Conservation (phyloP, 176 grass and related monocot genomes). For the Aegilops umbellulata region DNA sequence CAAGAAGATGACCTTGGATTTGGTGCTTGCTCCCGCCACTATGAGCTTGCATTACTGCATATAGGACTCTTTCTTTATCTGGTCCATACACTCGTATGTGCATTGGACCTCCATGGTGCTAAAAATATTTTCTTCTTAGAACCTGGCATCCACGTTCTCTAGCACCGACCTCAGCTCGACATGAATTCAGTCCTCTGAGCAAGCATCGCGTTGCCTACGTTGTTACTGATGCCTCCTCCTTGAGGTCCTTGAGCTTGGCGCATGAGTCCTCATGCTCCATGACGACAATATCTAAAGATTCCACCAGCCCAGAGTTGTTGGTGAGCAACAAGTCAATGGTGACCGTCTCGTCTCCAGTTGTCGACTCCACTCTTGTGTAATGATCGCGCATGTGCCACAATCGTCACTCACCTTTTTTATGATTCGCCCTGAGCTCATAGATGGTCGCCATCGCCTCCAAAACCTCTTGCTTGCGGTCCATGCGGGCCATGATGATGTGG, state of each 20-base stretch:
- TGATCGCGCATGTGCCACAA: constrained; percentile 41
- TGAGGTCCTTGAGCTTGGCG: constrained; percentile 45
- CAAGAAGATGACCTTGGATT: constrained; percentile 58
- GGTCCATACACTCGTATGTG: background rate
- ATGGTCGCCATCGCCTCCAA: constrained; percentile 45
- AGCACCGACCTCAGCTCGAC: constrained; percentile 40
- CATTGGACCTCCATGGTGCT: constrained; percentile 57
- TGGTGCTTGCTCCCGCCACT: constrained; percentile 13
- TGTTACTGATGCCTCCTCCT: constrained; percentile 43
- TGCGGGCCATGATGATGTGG: constrained; percentile 32
- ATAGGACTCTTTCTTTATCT: too few species aligned
- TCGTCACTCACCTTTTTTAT: constrained; percentile 43
- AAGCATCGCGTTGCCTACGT: background rate
- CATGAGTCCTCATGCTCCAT: constrained; percentile 87
- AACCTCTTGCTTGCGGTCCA: constrained; percentile 37
- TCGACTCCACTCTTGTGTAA: constrained; percentile 51
- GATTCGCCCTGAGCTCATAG: constrained; percentile 58
- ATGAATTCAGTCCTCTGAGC: constrained; percentile 2
- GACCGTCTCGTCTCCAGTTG: constrained; percentile 56
- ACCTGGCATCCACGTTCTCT: constrained; percentile 43
- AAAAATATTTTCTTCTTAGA: constrained; percentile 61
- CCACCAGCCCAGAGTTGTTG: constrained; percentile 77
- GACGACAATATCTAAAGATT: constrained; percentile 79
- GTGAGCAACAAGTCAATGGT: constrained; percentile 77
- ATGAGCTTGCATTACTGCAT: too few species aligned